Base-by-base conservation (phyloP, 78 protist genomes). In the Emiliania huxleyi region DNA sequence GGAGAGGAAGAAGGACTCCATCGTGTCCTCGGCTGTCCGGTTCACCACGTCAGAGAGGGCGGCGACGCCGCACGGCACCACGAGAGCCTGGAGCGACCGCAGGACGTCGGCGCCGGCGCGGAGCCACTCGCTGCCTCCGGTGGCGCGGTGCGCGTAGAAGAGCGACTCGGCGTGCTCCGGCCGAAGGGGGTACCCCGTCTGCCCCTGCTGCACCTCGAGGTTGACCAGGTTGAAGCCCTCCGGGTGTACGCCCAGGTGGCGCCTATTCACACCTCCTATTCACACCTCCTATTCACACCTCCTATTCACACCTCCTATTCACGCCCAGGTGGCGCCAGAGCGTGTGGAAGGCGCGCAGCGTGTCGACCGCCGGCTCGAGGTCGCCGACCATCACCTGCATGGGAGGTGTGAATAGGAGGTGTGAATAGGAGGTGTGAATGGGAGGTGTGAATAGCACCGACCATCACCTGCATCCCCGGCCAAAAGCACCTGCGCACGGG, bases 401-500 rank as follows among this genome's bases (percentile, higher is more conserved):
- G 49, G 98, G 98, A 0, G 98, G 98, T 96, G 96, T 97, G 69
- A 97, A 97, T n/a, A n/a, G n/a, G n/a, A n/a, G n/a, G n/a, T n/a
- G n/a, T n/a, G n/a, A n/a, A n/a, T n/a, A n/a, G n/a, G n/a, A n/a
- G n/a, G n/a, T n/a, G n/a, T n/a, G n/a, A n/a, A n/a, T n/a, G n/a
- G n/a, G n/a, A n/a, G n/a, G n/a, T n/a, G n/a, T n/a, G n/a, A n/a
- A n/a, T n/a, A n/a, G n/a, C n/a, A n/a, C n/a, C n/a, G n/a, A n/a
- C n/a, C n/a, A n/a, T n/a, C n/a, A n/a, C n/a, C n/a, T n/a, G n/a
- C n/a, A n/a, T n/a, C 48, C 98, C 98, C 1, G 98, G 98, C 97
- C 97, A 97, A 55, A 97, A 97, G 90, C 40, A n/a, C n/a, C 23
- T 0, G 11, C 11, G 45, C 6, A 5, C 4, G 33, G 40, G 69